phyloP scores from a whole-genome alignment of 306 rosid species.

The Inga laurina region DNA sequence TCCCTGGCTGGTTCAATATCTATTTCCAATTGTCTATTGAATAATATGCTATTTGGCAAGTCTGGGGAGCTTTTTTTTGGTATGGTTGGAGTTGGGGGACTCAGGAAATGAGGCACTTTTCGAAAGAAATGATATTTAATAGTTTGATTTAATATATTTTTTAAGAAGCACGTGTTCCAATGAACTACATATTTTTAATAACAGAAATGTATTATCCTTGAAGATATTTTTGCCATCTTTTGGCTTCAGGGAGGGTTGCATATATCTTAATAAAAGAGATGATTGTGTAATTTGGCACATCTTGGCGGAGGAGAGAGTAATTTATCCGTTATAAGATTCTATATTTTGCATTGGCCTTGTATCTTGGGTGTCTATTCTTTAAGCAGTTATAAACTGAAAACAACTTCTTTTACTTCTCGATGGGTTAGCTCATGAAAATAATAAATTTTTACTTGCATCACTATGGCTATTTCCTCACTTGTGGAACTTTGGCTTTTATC shows the following conservation, averaged over 20 bases:
- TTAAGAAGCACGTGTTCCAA: background rate
- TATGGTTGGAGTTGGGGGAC: background rate
- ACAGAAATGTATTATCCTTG: no score
- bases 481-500: slow-evolving; percentile 11
- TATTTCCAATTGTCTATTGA: background rate
- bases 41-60: slow-evolving; percentile 21
- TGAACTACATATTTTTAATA: no score
- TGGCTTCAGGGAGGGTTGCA: no score
- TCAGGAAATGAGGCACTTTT: background rate
- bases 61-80: background rate
- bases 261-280: no score
- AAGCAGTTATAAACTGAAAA: background rate
- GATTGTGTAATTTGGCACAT: no score
- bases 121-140: no score
- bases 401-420: background rate
- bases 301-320: no score
- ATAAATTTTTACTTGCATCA: background rate
- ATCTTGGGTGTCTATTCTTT: slow-evolving; percentile 11
- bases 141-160: no score
- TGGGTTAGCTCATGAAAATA: slow-evolving; percentile 14
- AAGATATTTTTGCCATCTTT: no score
- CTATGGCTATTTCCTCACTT: slow-evolving; percentile 7
- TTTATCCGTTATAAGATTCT: background rate
- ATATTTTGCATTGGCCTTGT: background rate
- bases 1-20: background rate